Percentiles rank a stretch among this genome's conserved stretches.
These are phyloP conservation scores for Pistacia vera DNA, from an alignment of 345 rosid genomes.

Conservation along the genomic window DNA sequence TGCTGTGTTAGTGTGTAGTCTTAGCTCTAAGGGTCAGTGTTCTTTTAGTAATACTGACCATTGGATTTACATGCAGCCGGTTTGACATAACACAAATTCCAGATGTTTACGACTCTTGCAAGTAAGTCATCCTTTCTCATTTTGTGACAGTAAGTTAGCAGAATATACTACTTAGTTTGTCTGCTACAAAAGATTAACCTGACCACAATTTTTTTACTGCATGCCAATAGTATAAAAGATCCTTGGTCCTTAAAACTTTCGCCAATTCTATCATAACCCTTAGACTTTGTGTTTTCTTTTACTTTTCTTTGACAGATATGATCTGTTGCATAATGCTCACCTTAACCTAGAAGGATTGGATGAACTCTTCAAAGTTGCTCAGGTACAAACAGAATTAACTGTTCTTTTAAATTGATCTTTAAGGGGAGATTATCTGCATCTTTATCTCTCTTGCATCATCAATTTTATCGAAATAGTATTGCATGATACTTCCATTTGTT, in stretches of 20 bases:
- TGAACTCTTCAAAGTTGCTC: constrained; percentile 92
- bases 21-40: neutral
- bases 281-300: neutral
- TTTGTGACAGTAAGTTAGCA: neutral
- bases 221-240: neutral
- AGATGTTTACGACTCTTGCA: constrained; percentile 99
- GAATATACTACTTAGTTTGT: constrained; percentile 1
- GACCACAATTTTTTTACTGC: neutral
- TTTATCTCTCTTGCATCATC: neutral
- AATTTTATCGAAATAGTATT: neutral
- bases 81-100: constrained; percentile 98
- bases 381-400: constrained; percentile 46
- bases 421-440: neutral
- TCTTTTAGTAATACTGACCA: constrained; percentile 15
- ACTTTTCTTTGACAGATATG: constrained; percentile 59
- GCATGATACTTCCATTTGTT: neutral
- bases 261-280: neutral
- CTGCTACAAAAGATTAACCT: neutral
- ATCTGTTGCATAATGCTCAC: constrained; percentile 95
- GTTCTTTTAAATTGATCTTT: neutral
- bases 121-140: constrained; percentile 60
- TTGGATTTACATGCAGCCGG: constrained; percentile 64
- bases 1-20: neutral
- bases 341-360: constrained; percentile 84
- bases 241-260: neutral